Percentiles rank a stretch among this genome's conserved stretches.
Conservation (phyloP, 805 yeast genomes). For the Pichia deserticola region DNA sequence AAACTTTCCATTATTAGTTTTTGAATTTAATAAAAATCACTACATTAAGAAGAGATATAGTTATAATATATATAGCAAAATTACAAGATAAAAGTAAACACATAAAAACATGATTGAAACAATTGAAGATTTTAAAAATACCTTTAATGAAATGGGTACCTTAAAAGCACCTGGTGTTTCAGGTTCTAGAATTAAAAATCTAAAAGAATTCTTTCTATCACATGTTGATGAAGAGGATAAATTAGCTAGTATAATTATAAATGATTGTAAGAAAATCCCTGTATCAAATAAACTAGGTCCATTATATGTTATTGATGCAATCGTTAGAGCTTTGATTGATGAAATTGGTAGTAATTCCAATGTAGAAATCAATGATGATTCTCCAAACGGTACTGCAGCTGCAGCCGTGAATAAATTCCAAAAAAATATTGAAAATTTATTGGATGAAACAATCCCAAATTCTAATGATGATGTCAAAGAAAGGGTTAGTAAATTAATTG, state of each 20-base stretch:
- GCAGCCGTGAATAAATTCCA: constrained; percentile 64
- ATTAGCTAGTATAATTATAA: constrained; percentile 50
- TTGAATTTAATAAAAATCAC: too few species aligned
- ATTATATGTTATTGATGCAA: constrained; percentile 85
- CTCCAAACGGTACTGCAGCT: constrained; percentile 65
- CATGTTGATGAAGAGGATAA: constrained; percentile 46
- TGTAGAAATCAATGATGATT: constrained; percentile 38
- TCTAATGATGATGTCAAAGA: constrained; percentile 51
- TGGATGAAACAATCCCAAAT: constrained; percentile 55
- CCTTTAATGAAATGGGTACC: constrained; percentile 42
- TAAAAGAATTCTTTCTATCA: constrained; percentile 70
- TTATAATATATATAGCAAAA: not conserved
- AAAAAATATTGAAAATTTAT: constrained; percentile 52
- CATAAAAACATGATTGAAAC: constrained; percentile 24
- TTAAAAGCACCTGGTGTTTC: constrained; percentile 88
- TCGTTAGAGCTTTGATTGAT: constrained; percentile 78
- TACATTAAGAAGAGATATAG: too few species aligned
- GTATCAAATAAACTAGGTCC: constrained; percentile 83
- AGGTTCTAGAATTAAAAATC: constrained; percentile 85
- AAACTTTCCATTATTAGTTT: too few species aligned
- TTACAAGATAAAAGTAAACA: constrained; percentile 5
- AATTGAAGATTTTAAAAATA: constrained; percentile 40
- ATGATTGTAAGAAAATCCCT: constrained; percentile 66
- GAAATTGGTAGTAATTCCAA: constrained; percentile 37
- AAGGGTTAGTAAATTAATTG: constrained; percentile 76